Percentiles rank a stretch among this genome's conserved stretches.
phyloP scores from a whole-genome alignment of 495 filamentous ascomycete genomes.

The Opeltia flavorubescens region DNA sequence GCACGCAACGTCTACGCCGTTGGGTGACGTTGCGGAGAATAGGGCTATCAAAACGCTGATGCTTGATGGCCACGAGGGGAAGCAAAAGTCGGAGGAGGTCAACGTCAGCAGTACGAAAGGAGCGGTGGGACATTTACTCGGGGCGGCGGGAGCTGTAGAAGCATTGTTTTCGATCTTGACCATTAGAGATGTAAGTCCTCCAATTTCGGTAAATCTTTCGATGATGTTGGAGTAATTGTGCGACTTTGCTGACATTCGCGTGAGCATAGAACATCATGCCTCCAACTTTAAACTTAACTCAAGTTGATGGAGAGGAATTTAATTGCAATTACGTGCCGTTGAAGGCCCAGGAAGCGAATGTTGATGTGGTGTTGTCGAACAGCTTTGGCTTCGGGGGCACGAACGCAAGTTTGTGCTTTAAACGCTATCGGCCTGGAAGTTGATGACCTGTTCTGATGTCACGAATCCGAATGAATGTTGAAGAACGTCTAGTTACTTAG shows the following conservation, averaged over 20 bases:
- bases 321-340: conserved; percentile 79
- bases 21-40: conserved; percentile 85
- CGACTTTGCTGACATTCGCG: too few relatives aligned
- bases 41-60: conserved; percentile 67
- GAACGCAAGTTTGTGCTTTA: conserved; percentile 82
- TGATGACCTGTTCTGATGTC: too few relatives aligned
- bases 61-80: conserved; percentile 49
- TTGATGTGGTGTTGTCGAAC: conserved; percentile 74
- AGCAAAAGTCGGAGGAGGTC: conserved; percentile 44
- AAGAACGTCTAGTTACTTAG: too few relatives aligned
- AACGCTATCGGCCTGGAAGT: conserved; percentile 27
- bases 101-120: conserved; percentile 91
- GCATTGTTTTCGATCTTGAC: conserved; percentile 71
- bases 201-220: not conserved
- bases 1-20: conserved; percentile 73
- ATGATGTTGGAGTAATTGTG: too few relatives aligned
- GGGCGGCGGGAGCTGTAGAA: conserved; percentile 80
- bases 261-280: conserved; percentile 57
- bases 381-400: conserved; percentile 98
- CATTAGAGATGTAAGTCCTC: conserved; percentile 51
- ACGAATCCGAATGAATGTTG: too few relatives aligned
- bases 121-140: conserved; percentile 81
- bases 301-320: conserved; percentile 47
- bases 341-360: conserved; percentile 43
- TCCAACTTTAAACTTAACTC: conserved; percentile 72